phyloP scores from a whole-genome alignment of 768 basidiomycete genomes.

The Podaxis mareebaensis region DNA sequence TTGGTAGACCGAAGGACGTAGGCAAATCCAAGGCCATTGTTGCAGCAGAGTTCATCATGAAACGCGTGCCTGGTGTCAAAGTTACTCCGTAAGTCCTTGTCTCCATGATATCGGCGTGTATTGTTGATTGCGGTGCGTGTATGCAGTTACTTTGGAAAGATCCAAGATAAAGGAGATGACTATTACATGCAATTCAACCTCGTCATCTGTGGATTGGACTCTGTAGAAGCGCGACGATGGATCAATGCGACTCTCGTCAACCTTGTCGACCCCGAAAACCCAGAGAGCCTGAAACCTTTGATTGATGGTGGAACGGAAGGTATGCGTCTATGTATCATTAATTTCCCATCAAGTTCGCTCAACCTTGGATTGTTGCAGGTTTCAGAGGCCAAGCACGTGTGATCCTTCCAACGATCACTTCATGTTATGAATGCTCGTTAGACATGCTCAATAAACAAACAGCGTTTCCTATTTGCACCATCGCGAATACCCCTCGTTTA shows the following conservation, averaged over 20 bases:
- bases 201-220: slow-evolving; percentile 96
- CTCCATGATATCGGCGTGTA: not conserved
- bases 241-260: slow-evolving; percentile 98
- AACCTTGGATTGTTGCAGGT: slow-evolving; percentile 46
- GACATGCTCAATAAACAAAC: slow-evolving; percentile 99
- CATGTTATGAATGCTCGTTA: slow-evolving; percentile 97
- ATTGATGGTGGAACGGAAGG: slow-evolving; percentile 99
- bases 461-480: slow-evolving; percentile 97
- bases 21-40: slow-evolving; percentile 92
- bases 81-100: slow-evolving; percentile 82
- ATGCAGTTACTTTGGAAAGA: slow-evolving; percentile 90
- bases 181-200: slow-evolving; percentile 98
- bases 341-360: not conserved
- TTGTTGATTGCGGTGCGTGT: slow-evolving; percentile 7
- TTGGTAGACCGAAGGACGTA: slow-evolving; percentile 78
- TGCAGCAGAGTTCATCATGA: slow-evolving; percentile 97
- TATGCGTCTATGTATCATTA: slow-evolving; percentile 26
- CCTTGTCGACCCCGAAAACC: slow-evolving; percentile 89
- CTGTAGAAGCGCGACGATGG: slow-evolving; percentile 96
- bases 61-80: slow-evolving; percentile 90
- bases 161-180: slow-evolving; percentile 94
- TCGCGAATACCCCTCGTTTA: slow-evolving; percentile 96
- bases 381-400: slow-evolving; percentile 99
- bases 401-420: slow-evolving; percentile 91
- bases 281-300: slow-evolving; percentile 92